A percentile compares a stretch with the other conserved stretches of the same genome.
These are phyloP conservation scores for Fusarium musae DNA, from an alignment of 2,329 filamentous ascomycete genomes.

Conservation along the genomic window DNA sequence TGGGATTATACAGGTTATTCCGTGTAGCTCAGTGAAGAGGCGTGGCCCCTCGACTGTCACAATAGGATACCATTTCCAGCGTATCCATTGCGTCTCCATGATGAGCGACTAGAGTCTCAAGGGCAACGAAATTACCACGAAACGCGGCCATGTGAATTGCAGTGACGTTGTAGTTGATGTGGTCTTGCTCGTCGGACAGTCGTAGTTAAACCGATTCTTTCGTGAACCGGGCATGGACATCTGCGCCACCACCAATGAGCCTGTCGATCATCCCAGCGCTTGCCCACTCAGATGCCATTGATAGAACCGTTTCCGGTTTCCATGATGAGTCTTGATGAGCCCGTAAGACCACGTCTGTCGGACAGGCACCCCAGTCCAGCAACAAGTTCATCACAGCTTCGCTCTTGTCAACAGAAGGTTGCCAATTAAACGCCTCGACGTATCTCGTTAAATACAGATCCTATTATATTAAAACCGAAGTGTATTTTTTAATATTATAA, in stretches of 20 bases:
- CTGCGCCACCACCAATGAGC: rapidly evolving
- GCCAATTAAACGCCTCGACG: background rate
- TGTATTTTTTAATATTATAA: too few relatives aligned
- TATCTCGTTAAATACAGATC: background rate
- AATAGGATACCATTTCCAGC: background rate
- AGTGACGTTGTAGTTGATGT: background rate
- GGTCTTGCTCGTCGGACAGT: background rate
- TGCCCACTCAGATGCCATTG: background rate
- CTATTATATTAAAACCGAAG: too few relatives aligned
- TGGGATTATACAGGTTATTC: background rate
- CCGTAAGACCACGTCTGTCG: background rate
- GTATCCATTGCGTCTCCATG: too few relatives aligned
- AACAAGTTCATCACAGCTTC: background rate
- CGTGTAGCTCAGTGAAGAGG: background rate
- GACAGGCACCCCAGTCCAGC: background rate
- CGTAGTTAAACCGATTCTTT: background rate
- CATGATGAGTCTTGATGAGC: background rate
- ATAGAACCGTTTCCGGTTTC: background rate
- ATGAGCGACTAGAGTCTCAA: background rate
- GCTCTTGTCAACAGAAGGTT: background rate
- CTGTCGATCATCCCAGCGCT: background rate
- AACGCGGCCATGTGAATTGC: background rate
- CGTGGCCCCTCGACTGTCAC: background rate
- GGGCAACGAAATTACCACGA: rapidly evolving
- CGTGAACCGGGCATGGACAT: background rate